Conservation (phyloP, 345 rosid species). For the Tarenaya hassleriana region DNA sequence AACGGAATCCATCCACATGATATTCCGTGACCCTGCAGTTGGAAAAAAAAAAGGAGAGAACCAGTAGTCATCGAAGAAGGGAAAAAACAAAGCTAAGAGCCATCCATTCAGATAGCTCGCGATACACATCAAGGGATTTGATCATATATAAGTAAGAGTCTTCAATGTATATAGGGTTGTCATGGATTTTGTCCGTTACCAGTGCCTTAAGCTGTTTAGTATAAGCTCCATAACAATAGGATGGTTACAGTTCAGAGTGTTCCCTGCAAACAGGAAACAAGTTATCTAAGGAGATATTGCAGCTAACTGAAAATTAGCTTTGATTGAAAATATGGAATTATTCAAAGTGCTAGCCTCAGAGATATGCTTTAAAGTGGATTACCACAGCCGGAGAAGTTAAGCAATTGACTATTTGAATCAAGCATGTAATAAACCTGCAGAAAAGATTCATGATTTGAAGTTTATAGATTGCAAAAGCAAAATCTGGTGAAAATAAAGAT, state of each 20-base stretch:
- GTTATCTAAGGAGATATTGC: conserved; percentile 1
- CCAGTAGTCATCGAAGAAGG: background rate
- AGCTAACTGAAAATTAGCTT: conserved; percentile 9
- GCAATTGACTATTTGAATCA: conserved; percentile 56
- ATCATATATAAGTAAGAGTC: background rate
- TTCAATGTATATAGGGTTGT: background rate
- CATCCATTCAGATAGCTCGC: background rate
- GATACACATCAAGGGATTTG: background rate
- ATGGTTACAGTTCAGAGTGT: conserved; percentile 86
- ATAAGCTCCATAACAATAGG: conserved; percentile 87
- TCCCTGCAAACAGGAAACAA: conserved; percentile 52
- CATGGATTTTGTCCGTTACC: conserved; percentile 42
- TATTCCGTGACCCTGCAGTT: conserved; percentile 67
- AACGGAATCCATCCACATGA: conserved; percentile 93
- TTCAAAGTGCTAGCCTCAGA: conserved; percentile 10
- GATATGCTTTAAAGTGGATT: conserved; percentile 23
- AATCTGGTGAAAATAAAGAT: background rate
- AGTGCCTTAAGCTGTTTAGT: conserved; percentile 87
- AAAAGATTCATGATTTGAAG: conserved; percentile 19
- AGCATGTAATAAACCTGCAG: conserved; percentile 86
- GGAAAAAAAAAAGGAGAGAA: conserved; percentile 13
- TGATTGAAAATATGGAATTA: background rate
- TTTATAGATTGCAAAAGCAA: background rate
- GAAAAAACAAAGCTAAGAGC: background rate
- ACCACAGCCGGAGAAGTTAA: conserved; percentile 92